Percentiles rank a stretch among this genome's conserved stretches.
Evolutionary conservation across 2,329 filamentous ascomycete genomes (phyloP).

Genomic region (Aspergillus hiratsukae): DNA sequence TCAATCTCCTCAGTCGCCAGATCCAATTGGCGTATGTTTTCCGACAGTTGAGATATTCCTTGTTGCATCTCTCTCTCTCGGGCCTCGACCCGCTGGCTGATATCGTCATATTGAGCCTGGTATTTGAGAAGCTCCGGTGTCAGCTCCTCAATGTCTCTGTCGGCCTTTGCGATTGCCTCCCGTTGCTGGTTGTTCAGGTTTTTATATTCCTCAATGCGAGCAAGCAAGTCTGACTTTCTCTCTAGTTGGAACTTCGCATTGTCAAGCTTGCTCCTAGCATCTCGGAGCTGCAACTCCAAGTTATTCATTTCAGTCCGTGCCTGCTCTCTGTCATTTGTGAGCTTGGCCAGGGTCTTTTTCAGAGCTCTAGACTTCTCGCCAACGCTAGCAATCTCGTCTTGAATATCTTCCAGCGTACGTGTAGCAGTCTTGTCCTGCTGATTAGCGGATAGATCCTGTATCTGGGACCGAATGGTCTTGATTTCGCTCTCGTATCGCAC

Average conservation of each 20-base stretch:
- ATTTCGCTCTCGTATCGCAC: conserved; percentile 69
- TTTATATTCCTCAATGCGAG: conserved; percentile 69
- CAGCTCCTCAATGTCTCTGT: conserved; percentile 69
- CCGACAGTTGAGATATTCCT: conserved; percentile 66
- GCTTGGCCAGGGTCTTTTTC: conserved; percentile 61
- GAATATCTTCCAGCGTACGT: conserved; percentile 77
- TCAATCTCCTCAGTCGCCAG: conserved; percentile 73
- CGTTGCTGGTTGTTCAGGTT: conserved; percentile 65
- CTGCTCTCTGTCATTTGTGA: conserved; percentile 67
- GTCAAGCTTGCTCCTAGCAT: conserved; percentile 68
- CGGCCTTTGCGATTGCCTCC: conserved; percentile 63
- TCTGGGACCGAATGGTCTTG: conserved; percentile 64
- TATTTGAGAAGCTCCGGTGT: conserved; percentile 72
- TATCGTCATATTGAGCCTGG: conserved; percentile 71
- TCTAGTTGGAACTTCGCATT: conserved; percentile 70
- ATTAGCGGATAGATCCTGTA: conserved; percentile 69
- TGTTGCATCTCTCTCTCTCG: conserved; percentile 69
- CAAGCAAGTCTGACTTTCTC: conserved; percentile 67
- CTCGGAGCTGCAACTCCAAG: conserved; percentile 72
- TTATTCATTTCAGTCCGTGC: conserved; percentile 62
- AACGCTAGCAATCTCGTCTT: conserved; percentile 65
- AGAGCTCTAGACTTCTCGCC: conserved; percentile 63
- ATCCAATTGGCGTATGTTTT: conserved; percentile 72
- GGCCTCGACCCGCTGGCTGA: conserved; percentile 63
- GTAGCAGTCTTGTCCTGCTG: conserved; percentile 63